A percentile compares a stretch with the other conserved stretches of the same genome.
Conservation (phyloP, 257 asterid genomes). For the Lycium ferocissimum region DNA sequence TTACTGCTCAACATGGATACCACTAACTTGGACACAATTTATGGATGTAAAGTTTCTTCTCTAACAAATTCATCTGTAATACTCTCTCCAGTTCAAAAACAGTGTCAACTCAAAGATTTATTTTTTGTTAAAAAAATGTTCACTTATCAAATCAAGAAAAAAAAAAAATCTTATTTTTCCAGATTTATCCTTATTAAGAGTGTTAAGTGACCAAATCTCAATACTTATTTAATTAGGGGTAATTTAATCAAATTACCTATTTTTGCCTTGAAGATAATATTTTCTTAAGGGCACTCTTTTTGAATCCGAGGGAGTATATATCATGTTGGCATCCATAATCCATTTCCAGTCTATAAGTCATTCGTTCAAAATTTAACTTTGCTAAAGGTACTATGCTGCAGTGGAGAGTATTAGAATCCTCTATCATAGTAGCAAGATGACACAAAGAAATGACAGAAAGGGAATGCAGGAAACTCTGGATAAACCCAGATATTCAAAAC, state of each 20-base stretch:
- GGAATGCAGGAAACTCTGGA: neutral
- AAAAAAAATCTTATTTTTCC: too few species aligned
- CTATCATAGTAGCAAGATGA: neutral
- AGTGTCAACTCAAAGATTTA: too few species aligned
- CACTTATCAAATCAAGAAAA: too few species aligned
- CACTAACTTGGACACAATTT: neutral
- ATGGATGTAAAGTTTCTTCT: neutral
- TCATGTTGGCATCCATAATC: neutral
- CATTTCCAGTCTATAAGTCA: neutral
- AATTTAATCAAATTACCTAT: too few species aligned
- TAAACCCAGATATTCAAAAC: neutral
- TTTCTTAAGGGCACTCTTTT: too few species aligned
- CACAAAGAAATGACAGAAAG: neutral
- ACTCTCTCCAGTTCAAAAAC: neutral
- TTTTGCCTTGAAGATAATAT: too few species aligned
- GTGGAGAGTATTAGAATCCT: neutral
- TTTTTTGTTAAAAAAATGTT: too few species aligned
- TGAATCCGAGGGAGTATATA: too few species aligned
- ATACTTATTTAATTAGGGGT: too few species aligned
- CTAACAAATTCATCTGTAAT: neutral
- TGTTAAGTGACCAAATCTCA: too few species aligned
- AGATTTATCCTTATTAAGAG: too few species aligned
- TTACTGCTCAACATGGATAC: neutral
- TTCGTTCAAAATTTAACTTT: neutral
- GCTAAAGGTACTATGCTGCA: neutral